These are phyloP conservation scores for Fusarium virguliforme DNA, from an alignment of 2,329 filamentous ascomycete genomes.

Conservation along the genomic window DNA sequence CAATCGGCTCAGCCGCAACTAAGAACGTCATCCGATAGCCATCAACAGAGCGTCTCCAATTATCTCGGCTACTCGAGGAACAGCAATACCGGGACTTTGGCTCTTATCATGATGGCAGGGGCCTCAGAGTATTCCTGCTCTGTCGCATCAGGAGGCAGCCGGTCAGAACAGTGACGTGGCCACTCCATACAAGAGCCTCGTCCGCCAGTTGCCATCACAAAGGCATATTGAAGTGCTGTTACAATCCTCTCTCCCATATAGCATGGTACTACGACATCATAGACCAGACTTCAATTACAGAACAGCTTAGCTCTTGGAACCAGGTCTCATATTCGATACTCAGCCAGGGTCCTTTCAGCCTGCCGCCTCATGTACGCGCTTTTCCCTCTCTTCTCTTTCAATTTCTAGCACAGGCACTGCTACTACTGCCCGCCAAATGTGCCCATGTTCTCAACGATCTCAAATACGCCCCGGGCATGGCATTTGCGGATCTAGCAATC, in stretches of 20 bases:
- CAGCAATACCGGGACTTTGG: neutral
- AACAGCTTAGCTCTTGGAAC: neutral
- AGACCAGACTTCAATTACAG: neutral
- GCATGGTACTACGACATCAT: conserved; percentile 4
- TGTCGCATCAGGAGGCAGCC: neutral
- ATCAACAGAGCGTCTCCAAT: neutral
- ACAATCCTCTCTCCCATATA: neutral
- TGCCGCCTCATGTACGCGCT: neutral
- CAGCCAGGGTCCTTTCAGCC: neutral
- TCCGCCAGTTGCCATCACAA: neutral
- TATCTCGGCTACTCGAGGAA: neutral
- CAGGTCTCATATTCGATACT: neutral
- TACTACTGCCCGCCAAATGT: neutral
- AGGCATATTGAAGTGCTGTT: neutral
- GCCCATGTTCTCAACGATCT: neutral
- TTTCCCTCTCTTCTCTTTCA: conserved; percentile 2
- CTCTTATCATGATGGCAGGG: neutral
- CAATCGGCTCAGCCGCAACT: neutral
- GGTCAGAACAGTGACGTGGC: neutral
- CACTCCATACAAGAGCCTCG: neutral
- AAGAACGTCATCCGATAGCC: neutral
- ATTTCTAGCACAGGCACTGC: neutral
- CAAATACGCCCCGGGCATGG: neutral
- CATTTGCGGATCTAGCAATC: neutral
- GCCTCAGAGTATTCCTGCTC: neutral